These are phyloP conservation scores for Penicillium flavigenum DNA, from an alignment of 495 filamentous ascomycete genomes.

Conservation along the genomic window DNA sequence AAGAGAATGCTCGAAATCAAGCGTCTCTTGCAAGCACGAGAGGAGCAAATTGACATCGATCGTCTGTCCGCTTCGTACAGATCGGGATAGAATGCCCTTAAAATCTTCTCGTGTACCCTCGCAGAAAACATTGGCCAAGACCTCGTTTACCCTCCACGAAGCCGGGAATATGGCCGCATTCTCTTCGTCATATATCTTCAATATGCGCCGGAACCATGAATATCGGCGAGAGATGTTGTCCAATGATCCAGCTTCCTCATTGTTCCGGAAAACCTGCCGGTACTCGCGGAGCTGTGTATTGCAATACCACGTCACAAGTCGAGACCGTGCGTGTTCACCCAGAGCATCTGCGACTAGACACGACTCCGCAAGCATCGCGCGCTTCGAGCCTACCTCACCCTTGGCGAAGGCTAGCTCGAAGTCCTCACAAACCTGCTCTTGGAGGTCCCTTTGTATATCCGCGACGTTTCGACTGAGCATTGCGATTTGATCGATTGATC, in stretches of 20 bases:
- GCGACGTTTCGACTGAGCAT: conserved; percentile 89
- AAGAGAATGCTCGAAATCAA: conserved; percentile 93
- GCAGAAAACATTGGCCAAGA: conserved; percentile 88
- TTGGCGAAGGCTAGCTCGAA: conserved; percentile 95
- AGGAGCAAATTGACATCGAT: conserved; percentile 91
- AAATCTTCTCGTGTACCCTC: conserved; percentile 95
- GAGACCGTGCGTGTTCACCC: conserved; percentile 79
- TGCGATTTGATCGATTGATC: conserved; percentile 97
- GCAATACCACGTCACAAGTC: conserved; percentile 94
- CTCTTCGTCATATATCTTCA: conserved; percentile 95
- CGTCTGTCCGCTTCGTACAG: conserved; percentile 80
- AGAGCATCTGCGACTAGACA: conserved; percentile 94
- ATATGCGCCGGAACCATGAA: conserved; percentile 92
- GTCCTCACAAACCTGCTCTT: conserved; percentile 97
- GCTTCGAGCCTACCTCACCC: conserved; percentile 70
- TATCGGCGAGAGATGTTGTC: conserved; percentile 96
- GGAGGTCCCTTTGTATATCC: conserved; percentile 87
- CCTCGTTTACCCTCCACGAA: conserved; percentile 87
- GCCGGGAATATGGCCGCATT: conserved; percentile 85
- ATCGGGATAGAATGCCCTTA: conserved; percentile 84
- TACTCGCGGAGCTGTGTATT: conserved; percentile 97
- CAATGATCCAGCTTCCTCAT: conserved; percentile 93
- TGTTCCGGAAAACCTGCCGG: conserved; percentile 89
- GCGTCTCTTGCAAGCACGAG: conserved; percentile 90
- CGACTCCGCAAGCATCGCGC: conserved; percentile 74